Conservation (phyloP, 176 grass and related monocot genomes). For the Rhynchospora breviuscula region DNA sequence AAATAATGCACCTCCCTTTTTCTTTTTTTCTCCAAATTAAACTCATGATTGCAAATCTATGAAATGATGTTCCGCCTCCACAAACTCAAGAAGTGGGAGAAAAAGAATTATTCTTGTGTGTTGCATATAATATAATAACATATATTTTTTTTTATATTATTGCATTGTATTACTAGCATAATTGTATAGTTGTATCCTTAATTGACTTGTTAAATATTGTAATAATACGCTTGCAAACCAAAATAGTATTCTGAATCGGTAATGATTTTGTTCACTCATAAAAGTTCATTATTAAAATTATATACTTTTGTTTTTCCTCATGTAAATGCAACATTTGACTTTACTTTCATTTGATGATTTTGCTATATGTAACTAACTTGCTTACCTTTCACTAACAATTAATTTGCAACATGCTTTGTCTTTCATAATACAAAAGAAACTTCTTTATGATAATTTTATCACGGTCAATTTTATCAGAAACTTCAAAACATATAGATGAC, state of each 20-base stretch:
- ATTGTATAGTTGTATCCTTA: neutral
- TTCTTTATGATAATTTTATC: neutral
- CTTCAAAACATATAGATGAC: neutral
- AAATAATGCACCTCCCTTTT: constrained; percentile 25
- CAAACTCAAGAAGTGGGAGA: neutral
- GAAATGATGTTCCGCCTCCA: neutral
- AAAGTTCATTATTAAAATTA: no score
- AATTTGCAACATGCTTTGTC: neutral
- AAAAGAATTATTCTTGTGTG: neutral
- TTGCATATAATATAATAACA: no score
- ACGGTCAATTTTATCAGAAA: neutral
- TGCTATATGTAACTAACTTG: neutral
- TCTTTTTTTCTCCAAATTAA: neutral
- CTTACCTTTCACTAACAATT: neutral
- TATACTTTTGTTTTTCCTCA: no score
- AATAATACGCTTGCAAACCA: no score
- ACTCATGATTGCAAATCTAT: constrained; percentile 23
- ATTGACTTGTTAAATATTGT: neutral
- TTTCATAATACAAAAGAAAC: neutral
- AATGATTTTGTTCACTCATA: no score
- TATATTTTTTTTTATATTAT: no score
- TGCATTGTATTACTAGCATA: no score
- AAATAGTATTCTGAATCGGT: no score
- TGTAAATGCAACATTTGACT: neutral
- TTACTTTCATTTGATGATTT: neutral